Evolutionary conservation across 2,329 filamentous ascomycete genomes (phyloP).

Genomic region (Hirsutella rhossiliensis): DNA sequence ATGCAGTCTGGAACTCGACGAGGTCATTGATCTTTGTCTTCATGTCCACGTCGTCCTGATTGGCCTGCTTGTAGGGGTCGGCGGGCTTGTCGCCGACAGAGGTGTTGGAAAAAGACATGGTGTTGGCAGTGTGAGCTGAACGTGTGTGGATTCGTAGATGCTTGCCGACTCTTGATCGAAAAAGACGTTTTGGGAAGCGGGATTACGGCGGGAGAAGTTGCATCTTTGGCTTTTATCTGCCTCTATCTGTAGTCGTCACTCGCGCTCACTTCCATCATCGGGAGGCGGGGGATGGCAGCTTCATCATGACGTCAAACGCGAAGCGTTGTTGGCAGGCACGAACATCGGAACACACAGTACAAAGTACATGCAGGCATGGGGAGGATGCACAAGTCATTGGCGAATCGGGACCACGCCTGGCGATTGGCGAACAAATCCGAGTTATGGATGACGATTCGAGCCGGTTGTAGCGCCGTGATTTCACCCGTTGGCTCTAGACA

Average conservation of each 20-base stretch:
- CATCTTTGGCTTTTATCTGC: not conserved
- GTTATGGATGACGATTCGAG: not conserved
- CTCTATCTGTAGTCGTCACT: not conserved
- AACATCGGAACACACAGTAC: not conserved
- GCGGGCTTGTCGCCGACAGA: conserved; percentile 48
- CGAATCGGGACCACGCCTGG: not conserved
- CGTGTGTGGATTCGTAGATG: too few species aligned
- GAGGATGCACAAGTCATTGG: not conserved
- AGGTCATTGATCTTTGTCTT: conserved; percentile 70
- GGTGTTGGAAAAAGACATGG: conserved; percentile 39
- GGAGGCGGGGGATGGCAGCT: not conserved
- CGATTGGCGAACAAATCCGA: not conserved
- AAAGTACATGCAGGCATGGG: not conserved
- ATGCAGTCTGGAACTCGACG: conserved; percentile 53
- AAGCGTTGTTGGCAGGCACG: not conserved
- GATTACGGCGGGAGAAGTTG: not conserved
- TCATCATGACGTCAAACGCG: conserved; percentile 5
- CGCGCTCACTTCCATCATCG: not conserved
- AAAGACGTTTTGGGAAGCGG: not conserved
- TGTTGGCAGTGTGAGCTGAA: not conserved
- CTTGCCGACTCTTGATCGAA: not conserved
- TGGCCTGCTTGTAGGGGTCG: conserved; percentile 72
- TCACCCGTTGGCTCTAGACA: too few species aligned
- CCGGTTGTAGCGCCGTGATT: not conserved
- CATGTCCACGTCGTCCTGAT: conserved; percentile 48